These are phyloP conservation scores for Penicillium ochrochloron DNA, from an alignment of 495 filamentous ascomycete genomes.

Conservation along the genomic window DNA sequence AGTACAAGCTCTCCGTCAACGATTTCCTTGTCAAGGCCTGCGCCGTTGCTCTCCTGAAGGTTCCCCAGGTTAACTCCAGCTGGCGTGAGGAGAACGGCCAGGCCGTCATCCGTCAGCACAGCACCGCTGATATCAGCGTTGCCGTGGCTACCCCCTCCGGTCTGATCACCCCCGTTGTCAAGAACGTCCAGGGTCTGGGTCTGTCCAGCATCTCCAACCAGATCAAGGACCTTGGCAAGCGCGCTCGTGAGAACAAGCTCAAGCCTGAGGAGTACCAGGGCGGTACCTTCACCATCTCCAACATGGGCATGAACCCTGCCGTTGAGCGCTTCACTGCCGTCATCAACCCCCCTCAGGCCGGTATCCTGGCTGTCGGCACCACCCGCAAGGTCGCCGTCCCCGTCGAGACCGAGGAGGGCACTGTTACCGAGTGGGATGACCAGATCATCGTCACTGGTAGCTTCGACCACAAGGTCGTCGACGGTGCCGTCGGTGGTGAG, in stretches of 20 bases:
- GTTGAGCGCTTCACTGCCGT: constrained; percentile 98
- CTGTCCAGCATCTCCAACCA: constrained; percentile 83
- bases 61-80: constrained; percentile 92
- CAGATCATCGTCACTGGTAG: constrained; percentile 92
- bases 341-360: constrained; percentile 98
- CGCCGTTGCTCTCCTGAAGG: constrained; percentile 84
- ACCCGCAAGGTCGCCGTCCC: constrained; percentile 93
- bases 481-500: constrained; percentile 94
- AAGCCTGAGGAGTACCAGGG: constrained; percentile 99
- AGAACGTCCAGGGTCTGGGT: constrained; percentile 79
- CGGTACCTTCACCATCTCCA: constrained; percentile 98
- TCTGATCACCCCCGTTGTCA: constrained; percentile 97
- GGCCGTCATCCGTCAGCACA: constrained; percentile 85
- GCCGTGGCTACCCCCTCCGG: constrained; percentile 93
- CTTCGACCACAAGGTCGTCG: constrained; percentile 97
- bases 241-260: constrained; percentile 94
- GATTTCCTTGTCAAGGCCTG: constrained; percentile 99
- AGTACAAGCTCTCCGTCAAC: constrained; percentile 98
- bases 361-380: constrained; percentile 93
- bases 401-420: constrained; percentile 82
- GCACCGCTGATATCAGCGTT: constrained; percentile 87
- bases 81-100: constrained; percentile 82
- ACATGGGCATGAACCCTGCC: constrained; percentile 99
- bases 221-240: constrained; percentile 95
- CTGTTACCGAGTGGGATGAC: constrained; percentile 88